Evolutionary conservation across 1,284 basidiomycete genomes (phyloP).

Genomic region (Cystobasidium pallidum): DNA sequence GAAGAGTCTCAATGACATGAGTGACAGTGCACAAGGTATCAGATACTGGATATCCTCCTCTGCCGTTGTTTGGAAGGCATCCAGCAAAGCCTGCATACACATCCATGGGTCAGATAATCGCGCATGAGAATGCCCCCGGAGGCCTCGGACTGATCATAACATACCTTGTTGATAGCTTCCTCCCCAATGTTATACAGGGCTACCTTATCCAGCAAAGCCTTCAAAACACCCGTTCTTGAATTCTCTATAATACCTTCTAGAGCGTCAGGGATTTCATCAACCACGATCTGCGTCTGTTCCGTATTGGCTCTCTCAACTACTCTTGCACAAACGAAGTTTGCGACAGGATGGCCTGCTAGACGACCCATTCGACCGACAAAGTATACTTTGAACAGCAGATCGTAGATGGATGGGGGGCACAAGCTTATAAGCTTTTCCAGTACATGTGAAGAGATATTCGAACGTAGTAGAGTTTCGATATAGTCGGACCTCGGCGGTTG

Average conservation of each 20-base stretch:
- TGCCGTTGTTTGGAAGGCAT: constrained; percentile 65
- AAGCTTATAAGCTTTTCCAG: constrained; percentile 74
- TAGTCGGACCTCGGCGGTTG: constrained; percentile 68
- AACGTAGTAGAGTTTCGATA: constrained; percentile 74
- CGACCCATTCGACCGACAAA: constrained; percentile 71
- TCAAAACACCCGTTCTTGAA: constrained; percentile 68
- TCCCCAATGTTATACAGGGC: constrained; percentile 59
- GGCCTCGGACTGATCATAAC: constrained; percentile 11
- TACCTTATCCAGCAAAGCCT: constrained; percentile 71
- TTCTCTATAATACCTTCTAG: constrained; percentile 64
- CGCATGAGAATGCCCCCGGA: no score
- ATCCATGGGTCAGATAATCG: not conserved
- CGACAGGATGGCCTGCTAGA: constrained; percentile 78
- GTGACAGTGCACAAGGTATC: constrained; percentile 68
- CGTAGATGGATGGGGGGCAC: constrained; percentile 68
- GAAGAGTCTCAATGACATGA: constrained; percentile 62
- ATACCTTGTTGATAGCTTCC: constrained; percentile 56
- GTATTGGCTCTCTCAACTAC: constrained; percentile 67
- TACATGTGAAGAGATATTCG: constrained; percentile 82
- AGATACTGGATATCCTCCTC: constrained; percentile 60
- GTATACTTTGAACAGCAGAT: constrained; percentile 73
- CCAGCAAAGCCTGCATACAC: constrained; percentile 63
- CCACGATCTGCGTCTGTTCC: constrained; percentile 65
- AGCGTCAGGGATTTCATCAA: constrained; percentile 65
- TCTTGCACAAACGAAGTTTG: constrained; percentile 85